Conservation (phyloP, 1,284 basidiomycete species). For the Rhodotorula sp. region DNA sequence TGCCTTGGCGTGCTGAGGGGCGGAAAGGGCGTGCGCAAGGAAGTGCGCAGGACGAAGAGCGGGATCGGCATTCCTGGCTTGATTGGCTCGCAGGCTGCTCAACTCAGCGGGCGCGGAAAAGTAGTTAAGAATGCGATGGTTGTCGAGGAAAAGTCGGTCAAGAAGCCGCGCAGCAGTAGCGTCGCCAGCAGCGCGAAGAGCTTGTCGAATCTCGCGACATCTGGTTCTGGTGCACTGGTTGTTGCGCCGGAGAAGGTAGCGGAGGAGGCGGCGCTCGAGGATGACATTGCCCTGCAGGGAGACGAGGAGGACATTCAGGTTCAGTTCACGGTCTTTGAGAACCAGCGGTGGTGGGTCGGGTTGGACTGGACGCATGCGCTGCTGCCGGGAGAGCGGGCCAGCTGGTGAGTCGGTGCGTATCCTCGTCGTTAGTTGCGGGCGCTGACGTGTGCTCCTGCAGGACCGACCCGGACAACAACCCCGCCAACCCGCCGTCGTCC, state of each 20-base stretch:
- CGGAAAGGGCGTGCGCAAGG: constrained; percentile 23
- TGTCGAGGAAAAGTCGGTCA: constrained; percentile 34
- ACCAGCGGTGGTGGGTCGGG: constrained; percentile 47
- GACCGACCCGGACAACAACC: constrained; percentile 49
- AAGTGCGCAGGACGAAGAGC: constrained; percentile 21
- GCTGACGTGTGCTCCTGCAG: constrained; percentile 4
- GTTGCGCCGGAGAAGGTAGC: background rate
- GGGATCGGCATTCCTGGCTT: constrained; percentile 32
- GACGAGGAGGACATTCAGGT: constrained; percentile 40
- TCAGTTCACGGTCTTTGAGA: constrained; percentile 44
- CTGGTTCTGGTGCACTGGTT: background rate
- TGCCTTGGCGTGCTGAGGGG: constrained; percentile 15
- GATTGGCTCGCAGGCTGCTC: constrained; percentile 12
- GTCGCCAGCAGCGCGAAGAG: background rate
- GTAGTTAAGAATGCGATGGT: background rate
- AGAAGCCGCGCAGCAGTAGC: constrained; percentile 12
- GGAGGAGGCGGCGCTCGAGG: background rate
- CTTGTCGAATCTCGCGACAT: background rate
- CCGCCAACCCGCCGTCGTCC: constrained; percentile 50
- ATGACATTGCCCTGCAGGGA: background rate
- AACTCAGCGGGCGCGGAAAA: background rate
- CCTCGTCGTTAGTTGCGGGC: background rate
- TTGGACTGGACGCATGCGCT: constrained; percentile 46
- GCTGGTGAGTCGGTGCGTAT: constrained; percentile 36
- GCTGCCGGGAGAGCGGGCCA: constrained; percentile 44